These are phyloP conservation scores for Venturia oleaginea DNA, from an alignment of 2,329 filamentous ascomycete genomes.

Conservation along the genomic window DNA sequence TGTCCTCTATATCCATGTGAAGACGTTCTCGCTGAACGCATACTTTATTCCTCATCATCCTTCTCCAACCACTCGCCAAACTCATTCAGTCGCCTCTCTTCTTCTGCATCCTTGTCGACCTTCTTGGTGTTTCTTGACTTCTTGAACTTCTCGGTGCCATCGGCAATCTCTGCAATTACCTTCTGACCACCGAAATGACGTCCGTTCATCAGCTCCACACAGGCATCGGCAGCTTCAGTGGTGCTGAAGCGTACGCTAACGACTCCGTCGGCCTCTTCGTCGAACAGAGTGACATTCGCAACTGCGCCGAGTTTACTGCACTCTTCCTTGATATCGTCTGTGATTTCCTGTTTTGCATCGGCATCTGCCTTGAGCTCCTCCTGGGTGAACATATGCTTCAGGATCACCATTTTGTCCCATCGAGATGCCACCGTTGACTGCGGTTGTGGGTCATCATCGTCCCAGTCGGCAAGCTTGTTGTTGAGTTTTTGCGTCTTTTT, in stretches of 20 bases:
- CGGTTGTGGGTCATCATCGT: conserved; percentile 63
- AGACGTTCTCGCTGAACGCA: neutral
- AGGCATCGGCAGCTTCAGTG: conserved; percentile 60
- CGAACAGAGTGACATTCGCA: conserved; percentile 85
- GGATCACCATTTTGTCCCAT: conserved; percentile 73
- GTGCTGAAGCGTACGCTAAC: conserved; percentile 76
- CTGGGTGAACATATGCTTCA: conserved; percentile 90
- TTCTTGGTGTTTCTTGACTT: conserved; percentile 47
- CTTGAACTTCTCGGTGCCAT: conserved; percentile 63
- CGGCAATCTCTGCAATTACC: conserved; percentile 62
- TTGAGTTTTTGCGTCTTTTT: conserved; percentile 85
- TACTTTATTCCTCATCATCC: neutral
- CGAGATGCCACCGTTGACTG: conserved; percentile 44
- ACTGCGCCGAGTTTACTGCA: conserved; percentile 75
- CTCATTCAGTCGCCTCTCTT: conserved; percentile 35
- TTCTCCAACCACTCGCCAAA: conserved; percentile 15
- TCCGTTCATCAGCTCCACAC: conserved; percentile 64
- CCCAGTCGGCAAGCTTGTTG: conserved; percentile 86
- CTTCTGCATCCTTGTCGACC: conserved; percentile 37
- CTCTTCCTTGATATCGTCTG: conserved; percentile 87
- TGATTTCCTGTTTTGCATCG: conserved; percentile 77
- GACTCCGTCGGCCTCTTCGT: conserved; percentile 75
- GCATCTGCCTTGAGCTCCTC: conserved; percentile 53
- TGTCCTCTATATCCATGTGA: neutral
- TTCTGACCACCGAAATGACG: conserved; percentile 65